Evolutionary conservation across 208 protist genomes (phyloP), one percentile per base, ranked within the genome.

Genomic region (Acanthamoeba healyi): DNA sequence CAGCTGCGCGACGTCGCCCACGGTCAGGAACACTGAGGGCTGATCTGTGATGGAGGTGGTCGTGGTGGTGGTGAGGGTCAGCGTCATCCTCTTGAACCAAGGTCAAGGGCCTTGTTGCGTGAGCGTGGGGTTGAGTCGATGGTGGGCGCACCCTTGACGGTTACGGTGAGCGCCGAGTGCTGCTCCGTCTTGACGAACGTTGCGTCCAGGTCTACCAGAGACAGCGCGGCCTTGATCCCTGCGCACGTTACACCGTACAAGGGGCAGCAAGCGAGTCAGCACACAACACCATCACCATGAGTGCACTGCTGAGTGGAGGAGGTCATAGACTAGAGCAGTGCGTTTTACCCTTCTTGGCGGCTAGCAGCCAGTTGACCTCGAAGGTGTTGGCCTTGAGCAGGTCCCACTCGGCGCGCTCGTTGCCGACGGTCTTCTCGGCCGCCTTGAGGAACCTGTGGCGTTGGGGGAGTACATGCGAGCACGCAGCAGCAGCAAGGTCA

Each of bases 321-420:
- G 49, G 49, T 2, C 5, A 10, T 54, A 24, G 9, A 4, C 46
- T 19, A 72, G 29, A 72, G 32, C 29, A 40, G 65, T 26, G 19
- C 0, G 29, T 32, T 26, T 22, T 29, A 86, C 77, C 77, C n/a
- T 58, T 61, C 46, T 86, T 86, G 26, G 77, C 77, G n/a, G 77
- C 77, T 6, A 86, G 38, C 26, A 86, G 24, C 77, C 77, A 86
- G 77, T 86, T 86, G 77, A 58, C 77, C 22, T 86, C 77, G 77
- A 86, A 86, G 77, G 40, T 58, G 44, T 86, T 86, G 46, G 77
- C 77, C 32, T 58, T n/a, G n/a, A 86, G 77, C 44, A 86, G n/a
- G 77, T 86, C 38, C 77, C 77, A 86, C 44, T 86, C 77, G 6
- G 77, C 77, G 12, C 77, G 77, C 5, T n/a, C 77, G 32, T n/a